Evolutionary conservation across 108 stramenopile species (phyloP).

Genomic region (Skeletonema marinoi): DNA sequence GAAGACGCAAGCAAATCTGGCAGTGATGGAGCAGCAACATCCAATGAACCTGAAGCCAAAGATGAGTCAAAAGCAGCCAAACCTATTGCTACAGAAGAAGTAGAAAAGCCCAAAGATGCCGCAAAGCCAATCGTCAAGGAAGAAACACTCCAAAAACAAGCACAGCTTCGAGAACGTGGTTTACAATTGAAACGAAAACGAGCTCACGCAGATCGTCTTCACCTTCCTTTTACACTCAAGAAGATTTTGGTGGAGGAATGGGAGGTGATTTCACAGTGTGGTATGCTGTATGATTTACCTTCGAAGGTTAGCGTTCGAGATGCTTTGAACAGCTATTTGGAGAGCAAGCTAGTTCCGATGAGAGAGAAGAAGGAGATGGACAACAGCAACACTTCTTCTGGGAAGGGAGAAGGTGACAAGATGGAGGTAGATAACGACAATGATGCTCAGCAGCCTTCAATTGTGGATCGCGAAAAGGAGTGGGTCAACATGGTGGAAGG

Average conservation of each 20-base stretch:
- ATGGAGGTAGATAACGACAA: not conserved
- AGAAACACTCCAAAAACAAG: conserved; percentile 25
- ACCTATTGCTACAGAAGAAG: not conserved
- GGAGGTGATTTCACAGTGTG: conserved; percentile 75
- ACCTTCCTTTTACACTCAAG: conserved; percentile 68
- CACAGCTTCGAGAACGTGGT: conserved; percentile 28
- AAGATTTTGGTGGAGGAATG: conserved; percentile 80
- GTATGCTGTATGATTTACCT: conserved; percentile 66
- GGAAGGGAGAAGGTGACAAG: conserved; percentile 23
- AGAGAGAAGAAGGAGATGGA: conserved; percentile 19
- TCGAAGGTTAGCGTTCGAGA: conserved; percentile 52
- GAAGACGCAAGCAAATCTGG: not conserved
- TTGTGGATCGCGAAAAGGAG: conserved; percentile 25
- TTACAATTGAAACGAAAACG: conserved; percentile 22
- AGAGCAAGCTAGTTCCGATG: conserved; percentile 25
- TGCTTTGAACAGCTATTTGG: conserved; percentile 55
- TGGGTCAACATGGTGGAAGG: conserved; percentile 81
- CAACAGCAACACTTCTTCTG: not conserved
- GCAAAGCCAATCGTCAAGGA: conserved; percentile 18
- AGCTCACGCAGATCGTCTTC: conserved; percentile 17
- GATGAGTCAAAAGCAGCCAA: not conserved
- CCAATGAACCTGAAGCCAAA: not conserved
- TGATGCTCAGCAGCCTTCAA: not conserved
- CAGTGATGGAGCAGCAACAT: conserved; percentile 6
- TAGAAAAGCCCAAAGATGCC: not conserved